Conservation (phyloP, 106 monocot species). For the Dioscorea alata region DNA sequence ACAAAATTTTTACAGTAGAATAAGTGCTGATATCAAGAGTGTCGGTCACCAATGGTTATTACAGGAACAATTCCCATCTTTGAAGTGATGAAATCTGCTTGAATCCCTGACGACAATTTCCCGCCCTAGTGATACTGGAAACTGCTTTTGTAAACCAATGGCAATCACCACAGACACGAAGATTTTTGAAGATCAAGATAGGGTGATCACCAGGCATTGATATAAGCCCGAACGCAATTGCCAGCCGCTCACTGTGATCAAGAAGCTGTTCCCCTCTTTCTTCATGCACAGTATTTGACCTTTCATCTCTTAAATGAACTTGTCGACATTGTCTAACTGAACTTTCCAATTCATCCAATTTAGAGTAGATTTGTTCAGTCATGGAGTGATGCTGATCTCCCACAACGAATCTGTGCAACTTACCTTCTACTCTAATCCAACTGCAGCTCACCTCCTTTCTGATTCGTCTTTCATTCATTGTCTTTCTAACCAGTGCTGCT, state of each 20-base stretch:
- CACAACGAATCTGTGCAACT: slow-evolving; percentile 26
- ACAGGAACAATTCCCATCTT: slow-evolving; percentile 34
- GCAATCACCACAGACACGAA: slow-evolving; percentile 31
- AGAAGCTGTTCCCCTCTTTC: slow-evolving; percentile 22
- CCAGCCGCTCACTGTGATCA: slow-evolving; percentile 32
- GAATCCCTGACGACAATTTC: slow-evolving; percentile 29
- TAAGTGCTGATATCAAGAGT: too few relatives aligned
- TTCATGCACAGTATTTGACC: not conserved
- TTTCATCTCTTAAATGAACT: not conserved
- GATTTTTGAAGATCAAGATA: slow-evolving; percentile 27
- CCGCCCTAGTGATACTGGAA: slow-evolving; percentile 13
- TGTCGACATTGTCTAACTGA: not conserved
- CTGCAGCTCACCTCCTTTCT: slow-evolving; percentile 29
- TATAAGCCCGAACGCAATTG: slow-evolving; percentile 28
- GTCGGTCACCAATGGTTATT: slow-evolving; percentile 26
- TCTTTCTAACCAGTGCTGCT: slow-evolving; percentile 18
- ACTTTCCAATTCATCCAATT: slow-evolving; percentile 19
- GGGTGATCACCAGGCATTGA: not conserved
- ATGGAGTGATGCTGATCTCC: slow-evolving; percentile 22
- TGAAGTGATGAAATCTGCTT: slow-evolving; percentile 33
- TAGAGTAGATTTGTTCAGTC: slow-evolving; percentile 18
- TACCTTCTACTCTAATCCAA: slow-evolving; percentile 31
- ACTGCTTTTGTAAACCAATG: slow-evolving; percentile 18
- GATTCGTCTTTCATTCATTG: slow-evolving; percentile 29
- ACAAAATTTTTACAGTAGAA: too few relatives aligned